Evolutionary conservation across 2,329 filamentous ascomycete species (phyloP).

Genomic region (Colletotrichum musae): DNA sequence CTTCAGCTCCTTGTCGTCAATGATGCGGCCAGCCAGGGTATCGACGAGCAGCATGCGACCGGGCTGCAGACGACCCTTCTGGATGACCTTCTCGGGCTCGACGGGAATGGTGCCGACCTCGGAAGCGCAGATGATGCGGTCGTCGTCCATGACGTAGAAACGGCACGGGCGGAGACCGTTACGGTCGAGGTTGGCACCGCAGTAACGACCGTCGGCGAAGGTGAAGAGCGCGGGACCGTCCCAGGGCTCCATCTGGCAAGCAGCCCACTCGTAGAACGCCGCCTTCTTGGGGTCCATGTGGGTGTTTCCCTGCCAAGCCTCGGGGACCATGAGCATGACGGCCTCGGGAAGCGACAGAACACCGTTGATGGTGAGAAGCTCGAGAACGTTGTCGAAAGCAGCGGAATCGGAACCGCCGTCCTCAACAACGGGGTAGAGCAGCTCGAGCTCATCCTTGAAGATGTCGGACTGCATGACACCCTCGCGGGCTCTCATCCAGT

Average conservation of each 20-base stretch:
- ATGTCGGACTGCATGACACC: conserved; percentile 93
- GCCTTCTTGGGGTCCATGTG: conserved; percentile 95
- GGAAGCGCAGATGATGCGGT: conserved; percentile 96
- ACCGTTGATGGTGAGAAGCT: conserved; percentile 94
- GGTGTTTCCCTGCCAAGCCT: conserved; percentile 96
- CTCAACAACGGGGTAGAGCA: conserved; percentile 94
- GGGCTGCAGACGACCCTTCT: conserved; percentile 94
- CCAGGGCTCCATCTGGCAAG: conserved; percentile 99
- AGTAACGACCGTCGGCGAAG: conserved; percentile 96
- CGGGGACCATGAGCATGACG: conserved; percentile 98
- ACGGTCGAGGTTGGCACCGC: conserved; percentile 95
- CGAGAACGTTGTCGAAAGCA: conserved; percentile 96
- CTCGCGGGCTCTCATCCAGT: conserved; percentile 98
- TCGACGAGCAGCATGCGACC: conserved; percentile 97
- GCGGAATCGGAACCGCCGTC: conserved; percentile 97
- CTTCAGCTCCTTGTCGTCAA: conserved; percentile 95
- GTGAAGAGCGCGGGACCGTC: conserved; percentile 97
- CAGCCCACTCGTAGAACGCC: conserved; percentile 98
- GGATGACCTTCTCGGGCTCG: conserved; percentile 89
- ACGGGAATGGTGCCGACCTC: conserved; percentile 95
- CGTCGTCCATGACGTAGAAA: conserved; percentile 97
- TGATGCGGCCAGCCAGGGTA: conserved; percentile 89
- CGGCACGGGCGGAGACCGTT: conserved; percentile 96
- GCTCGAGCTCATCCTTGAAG: conserved; percentile 92
- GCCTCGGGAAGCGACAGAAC: conserved; percentile 95